Percentiles rank a stretch among this genome's conserved stretches.
These are phyloP conservation scores for Neoascochyta sp. DNA, from an alignment of 2,329 filamentous ascomycete species.

Conservation along the genomic window DNA sequence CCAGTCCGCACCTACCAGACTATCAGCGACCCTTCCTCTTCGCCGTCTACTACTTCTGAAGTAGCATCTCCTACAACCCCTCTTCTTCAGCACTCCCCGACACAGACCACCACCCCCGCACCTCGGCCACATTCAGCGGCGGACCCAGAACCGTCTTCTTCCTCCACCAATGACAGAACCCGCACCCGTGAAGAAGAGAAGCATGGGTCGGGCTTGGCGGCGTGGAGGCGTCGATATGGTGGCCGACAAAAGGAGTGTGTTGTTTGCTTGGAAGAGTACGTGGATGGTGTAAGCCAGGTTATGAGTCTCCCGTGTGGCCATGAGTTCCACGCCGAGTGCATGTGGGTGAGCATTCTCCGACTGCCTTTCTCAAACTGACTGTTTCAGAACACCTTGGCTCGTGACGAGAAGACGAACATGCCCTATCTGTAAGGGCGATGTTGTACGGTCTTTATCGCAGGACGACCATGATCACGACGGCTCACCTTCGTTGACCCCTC, in stretches of 20 bases:
- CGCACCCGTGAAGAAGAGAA: conserved; percentile 50
- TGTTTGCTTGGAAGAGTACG: conserved; percentile 92
- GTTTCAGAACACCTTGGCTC: conserved; percentile 81
- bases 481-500: conserved; percentile 20
- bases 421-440: conserved; percentile 96
- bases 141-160: conserved; percentile 54
- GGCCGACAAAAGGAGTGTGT: conserved; percentile 81
- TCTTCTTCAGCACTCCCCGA: conserved; percentile 56
- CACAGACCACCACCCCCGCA: conserved; percentile 36
- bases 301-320: conserved; percentile 98
- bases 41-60: conserved; percentile 59
- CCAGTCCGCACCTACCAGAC: conserved; percentile 95
- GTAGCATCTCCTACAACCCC: conserved; percentile 73
- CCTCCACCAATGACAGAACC: conserved; percentile 22
- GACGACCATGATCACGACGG: conserved; percentile 30
- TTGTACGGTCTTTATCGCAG: conserved; percentile 57
- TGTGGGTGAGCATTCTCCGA: conserved; percentile 61
- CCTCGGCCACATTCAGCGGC: conserved; percentile 63
- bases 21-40: conserved; percentile 56
- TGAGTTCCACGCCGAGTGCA: conserved; percentile 97
- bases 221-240: conserved; percentile 58
- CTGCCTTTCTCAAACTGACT: conserved; percentile 11
- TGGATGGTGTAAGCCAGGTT: conserved; percentile 88
- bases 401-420: conserved; percentile 95
- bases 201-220: conserved; percentile 47